Base-by-base conservation (phyloP, 2,329 filamentous ascomycete genomes). In the Talaromyces sp. region DNA sequence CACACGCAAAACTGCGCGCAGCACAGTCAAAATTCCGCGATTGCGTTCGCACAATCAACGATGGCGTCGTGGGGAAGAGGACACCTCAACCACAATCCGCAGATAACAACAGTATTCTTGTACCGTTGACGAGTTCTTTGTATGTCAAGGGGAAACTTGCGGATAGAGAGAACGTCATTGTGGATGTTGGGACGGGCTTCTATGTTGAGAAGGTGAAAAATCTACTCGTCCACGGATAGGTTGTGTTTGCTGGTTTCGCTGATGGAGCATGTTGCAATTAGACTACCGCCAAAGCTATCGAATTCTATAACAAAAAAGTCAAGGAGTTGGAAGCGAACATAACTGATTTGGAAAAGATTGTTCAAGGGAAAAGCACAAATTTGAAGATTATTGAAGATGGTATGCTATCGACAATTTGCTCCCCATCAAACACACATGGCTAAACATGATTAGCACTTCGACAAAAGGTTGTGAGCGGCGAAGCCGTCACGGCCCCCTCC, bases 181-280 rank as follows among this genome's bases (percentile, higher is more conserved):
- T 98, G 47, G 94, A 98, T 77, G 88, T 97, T 22, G 94, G 94
- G 22, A 98, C 94, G 0, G 94, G 94, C 0, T 98, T 96, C 76
- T 93, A 93, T 74, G 89, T 98, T 62, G 93, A 98, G 80, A 99
- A 99, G 87, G 89, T 90, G 69, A n/a, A 13, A 13, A 31, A 3
- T 8, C 10, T 13, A 14, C 16, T 31, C 11, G 0, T 16, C 19
- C 27, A 7, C 27, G 27, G 22, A 37, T 4, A 2, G 22, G 35
- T 24, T 31, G 13, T 27, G 41, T 50, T 5, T 22, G 6, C 6
- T 7, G 2, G 10, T 22, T 35, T 22, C 14, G 52, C 52, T 56
- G 9, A 56, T 24, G 4, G 16, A 56, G 33, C n/a, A 24, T 3
- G 33, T 37, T 22, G 13, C 13, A 19, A 22, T 60, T 2, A 84